Percentiles rank a stretch among this genome's conserved stretches.
phyloP scores from a whole-genome alignment of 345 rosid species.

The Camelina laxa region DNA sequence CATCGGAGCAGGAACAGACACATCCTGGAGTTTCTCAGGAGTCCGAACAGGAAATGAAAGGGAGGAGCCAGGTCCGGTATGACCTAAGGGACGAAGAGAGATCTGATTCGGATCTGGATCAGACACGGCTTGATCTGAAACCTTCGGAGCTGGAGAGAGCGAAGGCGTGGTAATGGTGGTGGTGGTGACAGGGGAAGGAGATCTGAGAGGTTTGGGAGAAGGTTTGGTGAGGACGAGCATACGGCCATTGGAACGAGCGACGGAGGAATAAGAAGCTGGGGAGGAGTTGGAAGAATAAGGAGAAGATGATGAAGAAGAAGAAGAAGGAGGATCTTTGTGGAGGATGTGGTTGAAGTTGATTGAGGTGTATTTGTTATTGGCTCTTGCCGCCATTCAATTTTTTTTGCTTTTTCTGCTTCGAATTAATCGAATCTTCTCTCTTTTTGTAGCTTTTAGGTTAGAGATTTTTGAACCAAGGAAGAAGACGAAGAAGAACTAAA shows the following conservation, averaged over 20 bases:
- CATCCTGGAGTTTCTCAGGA: conserved; percentile 36
- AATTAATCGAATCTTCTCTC: neutral
- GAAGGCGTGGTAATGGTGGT: conserved; percentile 24
- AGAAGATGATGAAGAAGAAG: conserved; percentile 42
- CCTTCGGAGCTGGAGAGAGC: conserved; percentile 28
- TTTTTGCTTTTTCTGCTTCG: neutral
- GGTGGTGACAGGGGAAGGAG: conserved; percentile 17
- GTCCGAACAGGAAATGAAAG: conserved; percentile 42
- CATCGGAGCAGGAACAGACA: conserved; percentile 30
- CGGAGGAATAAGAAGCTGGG: conserved; percentile 54
- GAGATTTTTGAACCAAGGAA: neutral
- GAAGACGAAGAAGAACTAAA: conserved; percentile 2
- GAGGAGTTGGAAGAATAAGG: conserved; percentile 50
- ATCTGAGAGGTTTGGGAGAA: conserved; percentile 53
- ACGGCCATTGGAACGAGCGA: conserved; percentile 70
- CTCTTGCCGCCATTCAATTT: conserved; percentile 81
- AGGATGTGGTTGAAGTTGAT: conserved; percentile 76
- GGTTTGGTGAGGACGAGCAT: conserved; percentile 89
- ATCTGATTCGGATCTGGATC: conserved; percentile 52
- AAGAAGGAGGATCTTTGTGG: conserved; percentile 51
- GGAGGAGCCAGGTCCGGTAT: conserved; percentile 51
- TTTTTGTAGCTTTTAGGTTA: too few species aligned
- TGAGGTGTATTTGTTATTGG: conserved; percentile 70
- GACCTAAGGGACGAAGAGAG: conserved; percentile 69
- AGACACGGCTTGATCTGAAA: conserved; percentile 39